A percentile compares a stretch with the other conserved stretches of the same genome.
These are phyloP conservation scores for Colletotrichum eleusines DNA, from an alignment of 2,329 filamentous ascomycete species.

Conservation along the genomic window DNA sequence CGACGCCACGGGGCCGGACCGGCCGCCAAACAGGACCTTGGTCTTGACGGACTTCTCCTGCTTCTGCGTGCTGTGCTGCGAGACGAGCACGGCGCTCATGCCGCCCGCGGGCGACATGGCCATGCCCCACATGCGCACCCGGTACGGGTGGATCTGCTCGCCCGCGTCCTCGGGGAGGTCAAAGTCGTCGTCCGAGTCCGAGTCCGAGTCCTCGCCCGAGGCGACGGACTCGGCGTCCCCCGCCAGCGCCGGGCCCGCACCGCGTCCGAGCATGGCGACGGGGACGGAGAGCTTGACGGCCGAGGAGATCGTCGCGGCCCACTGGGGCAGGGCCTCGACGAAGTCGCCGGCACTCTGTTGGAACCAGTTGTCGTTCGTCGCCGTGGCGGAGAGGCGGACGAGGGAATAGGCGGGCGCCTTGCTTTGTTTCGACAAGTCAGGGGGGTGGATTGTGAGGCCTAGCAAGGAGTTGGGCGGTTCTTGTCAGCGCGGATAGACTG, in stretches of 20 bases:
- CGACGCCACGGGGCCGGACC: not conserved
- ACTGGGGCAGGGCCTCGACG: conserved; percentile 47
- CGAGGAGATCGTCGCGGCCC: conserved; percentile 61
- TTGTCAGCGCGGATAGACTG: conserved; percentile 13
- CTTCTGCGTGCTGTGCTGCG: conserved; percentile 61
- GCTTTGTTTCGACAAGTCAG: conserved; percentile 48
- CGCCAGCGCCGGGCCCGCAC: conserved; percentile 47
- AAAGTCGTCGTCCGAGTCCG: conserved; percentile 47
- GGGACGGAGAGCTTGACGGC: conserved; percentile 59
- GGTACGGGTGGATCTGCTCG: conserved; percentile 60
- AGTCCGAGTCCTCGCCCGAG: conserved; percentile 42
- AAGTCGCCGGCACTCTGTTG: conserved; percentile 59
- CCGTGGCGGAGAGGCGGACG: conserved; percentile 65
- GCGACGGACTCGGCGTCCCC: conserved; percentile 43
- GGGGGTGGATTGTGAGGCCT: conserved; percentile 63
- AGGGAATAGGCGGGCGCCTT: conserved; percentile 63
- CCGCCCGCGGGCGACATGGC: conserved; percentile 64
- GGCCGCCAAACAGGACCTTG: conserved; percentile 53
- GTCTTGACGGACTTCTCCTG: conserved; percentile 57
- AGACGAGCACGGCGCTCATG: conserved; percentile 63
- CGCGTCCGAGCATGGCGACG: conserved; percentile 57
- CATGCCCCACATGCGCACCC: conserved; percentile 67
- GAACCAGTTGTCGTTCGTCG: conserved; percentile 65
- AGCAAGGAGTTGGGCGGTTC: not conserved
- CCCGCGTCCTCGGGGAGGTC: conserved; percentile 51